These are phyloP conservation scores for Pythium scleroteichum DNA, from an alignment of 352 stramenopile species.

Conservation along the genomic window DNA sequence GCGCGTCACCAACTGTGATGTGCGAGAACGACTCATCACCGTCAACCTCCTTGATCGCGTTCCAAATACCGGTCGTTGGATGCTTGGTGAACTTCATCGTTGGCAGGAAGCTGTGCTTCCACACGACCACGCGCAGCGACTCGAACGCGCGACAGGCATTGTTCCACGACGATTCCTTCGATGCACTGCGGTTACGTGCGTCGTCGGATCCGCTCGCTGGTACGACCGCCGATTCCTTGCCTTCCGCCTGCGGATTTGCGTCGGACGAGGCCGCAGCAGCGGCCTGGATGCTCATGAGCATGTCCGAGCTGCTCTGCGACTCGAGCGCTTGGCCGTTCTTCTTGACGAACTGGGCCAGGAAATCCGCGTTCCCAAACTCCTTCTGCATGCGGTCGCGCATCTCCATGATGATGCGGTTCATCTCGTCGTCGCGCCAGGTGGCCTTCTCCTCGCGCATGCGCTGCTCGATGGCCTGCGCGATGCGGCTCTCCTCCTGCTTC, in stretches of 20 bases:
- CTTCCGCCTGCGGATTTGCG: constrained; percentile 68
- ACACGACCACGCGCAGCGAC: constrained; percentile 78
- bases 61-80: constrained; percentile 52
- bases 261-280: constrained; percentile 28
- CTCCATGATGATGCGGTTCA: constrained; percentile 90
- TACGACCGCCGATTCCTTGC: constrained; percentile 45
- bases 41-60: constrained; percentile 66
- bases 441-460: constrained; percentile 83
- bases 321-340: constrained; percentile 51
- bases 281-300: constrained; percentile 39
- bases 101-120: constrained; percentile 87
- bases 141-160: constrained; percentile 76
- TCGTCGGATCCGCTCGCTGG: constrained; percentile 1
- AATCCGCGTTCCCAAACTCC: constrained; percentile 68
- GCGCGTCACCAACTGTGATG: constrained; percentile 62
- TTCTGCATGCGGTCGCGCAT: constrained; percentile 85
- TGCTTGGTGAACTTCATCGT: constrained; percentile 59
- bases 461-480: constrained; percentile 79
- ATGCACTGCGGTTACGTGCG: constrained; percentile 43
- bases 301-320: constrained; percentile 25
- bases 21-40: constrained; percentile 82
- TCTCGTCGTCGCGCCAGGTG: constrained; percentile 87
- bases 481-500: constrained; percentile 87
- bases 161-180: constrained; percentile 86
- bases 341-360: constrained; percentile 65